Evolutionary conservation across 1,284 basidiomycete genomes (phyloP).

Genomic region (Sporisorium graminicola): DNA sequence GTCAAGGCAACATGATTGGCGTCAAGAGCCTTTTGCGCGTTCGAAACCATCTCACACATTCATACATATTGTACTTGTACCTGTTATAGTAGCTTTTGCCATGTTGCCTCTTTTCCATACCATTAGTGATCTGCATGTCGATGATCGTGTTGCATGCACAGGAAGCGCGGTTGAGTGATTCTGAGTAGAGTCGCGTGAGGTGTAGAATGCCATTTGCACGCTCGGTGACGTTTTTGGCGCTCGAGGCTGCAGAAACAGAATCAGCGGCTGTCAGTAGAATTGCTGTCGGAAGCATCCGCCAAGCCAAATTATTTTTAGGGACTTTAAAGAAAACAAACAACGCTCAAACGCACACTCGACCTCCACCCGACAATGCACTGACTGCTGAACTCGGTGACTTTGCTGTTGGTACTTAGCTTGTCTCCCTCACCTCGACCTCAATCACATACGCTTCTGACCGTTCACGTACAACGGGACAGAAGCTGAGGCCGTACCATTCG

Average conservation of each 20-base stretch:
- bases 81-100: background rate
- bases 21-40: background rate
- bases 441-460: background rate
- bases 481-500: background rate
- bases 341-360: background rate
- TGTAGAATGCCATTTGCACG: no score
- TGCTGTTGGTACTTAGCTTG: no score
- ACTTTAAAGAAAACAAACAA: background rate
- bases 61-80: conserved; percentile 16
- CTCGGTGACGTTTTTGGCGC: no score
- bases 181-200: no score
- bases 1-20: conserved; percentile 38
- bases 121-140: background rate
- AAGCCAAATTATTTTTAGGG: background rate
- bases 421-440: background rate
- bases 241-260: no score
- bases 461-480: background rate
- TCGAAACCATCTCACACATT: background rate
- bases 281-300: background rate
- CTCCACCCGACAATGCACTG: background rate
- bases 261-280: no score
- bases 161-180: background rate
- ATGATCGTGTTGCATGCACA: background rate
- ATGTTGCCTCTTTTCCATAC: background rate
- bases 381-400: no score